Base-by-base conservation (phyloP, 2,329 filamentous ascomycete genomes). In the Didymellaceae sp. region DNA sequence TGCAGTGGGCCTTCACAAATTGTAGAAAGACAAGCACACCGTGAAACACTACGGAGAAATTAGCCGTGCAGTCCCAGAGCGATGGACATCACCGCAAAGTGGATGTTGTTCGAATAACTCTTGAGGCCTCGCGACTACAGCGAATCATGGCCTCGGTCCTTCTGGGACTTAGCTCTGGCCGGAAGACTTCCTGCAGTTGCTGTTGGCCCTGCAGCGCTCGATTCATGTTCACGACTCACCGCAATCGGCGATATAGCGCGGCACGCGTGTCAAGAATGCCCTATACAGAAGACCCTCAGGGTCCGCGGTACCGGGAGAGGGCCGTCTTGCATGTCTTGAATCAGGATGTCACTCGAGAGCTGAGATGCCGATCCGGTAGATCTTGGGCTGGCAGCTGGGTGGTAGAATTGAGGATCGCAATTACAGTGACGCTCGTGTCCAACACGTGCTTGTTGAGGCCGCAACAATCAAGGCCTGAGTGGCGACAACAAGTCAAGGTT, bases 321-420 rank as follows among this genome's bases (percentile, higher is more conserved):
- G 52, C 55, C 45, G 43, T 26, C 46, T 35, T 17, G 30, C 43
- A 24, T 43, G 49, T 37, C 49, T 49, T 45, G 44, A 52, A 28
- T 44, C 37, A 34, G 22, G 16, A 33, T 5, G 38, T 58, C 45
- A 51, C 49, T 59, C 26, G 26, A 58, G 53, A 54, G 18, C 52
- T 52, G 53, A 55, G 45, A 48, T 47, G 57, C 55, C 49, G 60
- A 63, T 62, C 54, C 37, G 22, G 60, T 43, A 57, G 66, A 64
- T 68, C 56, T 61, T 65, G 53, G 58, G 57, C 52, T 54, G 48
- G 22, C 58, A 57, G 41, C 42, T 53, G 50, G 41, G 45, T 53
- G 50, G 17, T 45, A 37, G 44, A 43, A 33, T 32, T 47, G 65
- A 61, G 56, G 62, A 68, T 68, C 65, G 45, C 53, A 67, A 68